Conservation (phyloP, 1,139 yeast species). For the Torulaspora globosa region DNA sequence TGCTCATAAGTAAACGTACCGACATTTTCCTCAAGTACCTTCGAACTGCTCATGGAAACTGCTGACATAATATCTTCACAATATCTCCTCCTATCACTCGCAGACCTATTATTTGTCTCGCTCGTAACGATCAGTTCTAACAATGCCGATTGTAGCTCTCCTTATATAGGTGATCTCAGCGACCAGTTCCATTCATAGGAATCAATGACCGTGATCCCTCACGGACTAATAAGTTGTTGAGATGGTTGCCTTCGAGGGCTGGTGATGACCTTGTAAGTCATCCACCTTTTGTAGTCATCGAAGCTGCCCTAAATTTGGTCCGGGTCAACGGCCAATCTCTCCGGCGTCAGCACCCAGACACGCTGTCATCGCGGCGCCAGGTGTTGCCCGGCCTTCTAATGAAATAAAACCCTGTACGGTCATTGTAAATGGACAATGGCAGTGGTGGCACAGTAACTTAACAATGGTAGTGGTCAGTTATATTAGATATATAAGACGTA, state of each 20-base stretch:
- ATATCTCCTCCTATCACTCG: too few species aligned
- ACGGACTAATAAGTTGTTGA: background rate
- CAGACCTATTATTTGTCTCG: background rate
- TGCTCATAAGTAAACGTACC: constrained; percentile 21
- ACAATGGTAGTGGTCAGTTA: constrained; percentile 15
- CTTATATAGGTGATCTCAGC: background rate
- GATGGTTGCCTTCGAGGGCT: background rate
- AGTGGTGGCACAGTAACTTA: background rate
- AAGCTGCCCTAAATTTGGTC: constrained; percentile 2
- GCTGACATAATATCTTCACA: background rate
- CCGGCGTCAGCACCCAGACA: too few species aligned
- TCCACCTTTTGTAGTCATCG: constrained; percentile 1
- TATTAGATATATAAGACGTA: constrained; percentile 15
- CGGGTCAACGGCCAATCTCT: background rate
- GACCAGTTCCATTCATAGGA: background rate
- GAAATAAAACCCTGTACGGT: too few species aligned
- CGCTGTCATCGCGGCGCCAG: too few species aligned
- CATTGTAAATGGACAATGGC: too few species aligned
- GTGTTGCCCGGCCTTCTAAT: too few species aligned
- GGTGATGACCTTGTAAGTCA: constrained; percentile 7
- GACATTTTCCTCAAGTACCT: background rate
- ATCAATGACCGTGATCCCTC: background rate
- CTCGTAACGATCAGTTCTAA: background rate
- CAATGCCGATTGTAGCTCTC: background rate
- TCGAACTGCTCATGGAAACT: background rate